phyloP scores from a whole-genome alignment of 2,329 filamentous ascomycete genomes.

The Cladophialophora immunda region DNA sequence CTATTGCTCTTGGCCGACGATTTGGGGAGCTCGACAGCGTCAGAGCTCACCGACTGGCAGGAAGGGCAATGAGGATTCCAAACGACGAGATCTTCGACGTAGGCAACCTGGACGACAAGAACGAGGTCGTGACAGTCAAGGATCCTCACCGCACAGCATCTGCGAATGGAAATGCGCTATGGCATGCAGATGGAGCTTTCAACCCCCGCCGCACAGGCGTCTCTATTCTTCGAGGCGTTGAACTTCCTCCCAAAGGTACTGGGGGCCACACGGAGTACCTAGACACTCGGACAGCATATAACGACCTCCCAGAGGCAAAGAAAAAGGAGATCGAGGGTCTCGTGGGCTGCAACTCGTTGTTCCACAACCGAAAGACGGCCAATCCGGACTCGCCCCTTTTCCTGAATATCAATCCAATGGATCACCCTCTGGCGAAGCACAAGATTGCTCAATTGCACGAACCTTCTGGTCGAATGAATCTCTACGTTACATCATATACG shows the following conservation, averaged over 20 bases:
- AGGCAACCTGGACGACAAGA: constrained; percentile 14
- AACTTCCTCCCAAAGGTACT: constrained; percentile 15
- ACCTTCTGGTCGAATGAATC: constrained; percentile 10
- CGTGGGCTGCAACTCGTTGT: constrained; percentile 14
- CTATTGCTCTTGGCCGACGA: constrained; percentile 11
- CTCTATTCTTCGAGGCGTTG: constrained; percentile 14
- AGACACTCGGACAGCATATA: constrained; percentile 20
- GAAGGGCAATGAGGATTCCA: background rate
- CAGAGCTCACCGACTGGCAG: constrained; percentile 3
- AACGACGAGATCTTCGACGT: constrained; percentile 25
- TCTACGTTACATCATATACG: constrained; percentile 19
- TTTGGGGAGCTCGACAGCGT: constrained; percentile 13
- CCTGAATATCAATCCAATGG: constrained; percentile 12
- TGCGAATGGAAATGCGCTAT: constrained; percentile 15
- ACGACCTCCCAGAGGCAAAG: constrained; percentile 22
- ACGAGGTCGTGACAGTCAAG: constrained; percentile 5
- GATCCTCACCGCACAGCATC: constrained; percentile 8
- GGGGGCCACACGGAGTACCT: constrained; percentile 20
- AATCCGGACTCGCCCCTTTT: constrained; percentile 16
- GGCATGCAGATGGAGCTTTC: constrained; percentile 14
- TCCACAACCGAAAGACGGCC: constrained; percentile 22
- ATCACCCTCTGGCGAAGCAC: constrained; percentile 9
- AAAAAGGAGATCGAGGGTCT: constrained; percentile 19
- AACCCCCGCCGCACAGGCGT: constrained; percentile 13
- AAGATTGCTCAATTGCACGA: constrained; percentile 22